phyloP scores from a whole-genome alignment of 176 grass and related monocot genomes.

The Alloteropsis semialata region DNA sequence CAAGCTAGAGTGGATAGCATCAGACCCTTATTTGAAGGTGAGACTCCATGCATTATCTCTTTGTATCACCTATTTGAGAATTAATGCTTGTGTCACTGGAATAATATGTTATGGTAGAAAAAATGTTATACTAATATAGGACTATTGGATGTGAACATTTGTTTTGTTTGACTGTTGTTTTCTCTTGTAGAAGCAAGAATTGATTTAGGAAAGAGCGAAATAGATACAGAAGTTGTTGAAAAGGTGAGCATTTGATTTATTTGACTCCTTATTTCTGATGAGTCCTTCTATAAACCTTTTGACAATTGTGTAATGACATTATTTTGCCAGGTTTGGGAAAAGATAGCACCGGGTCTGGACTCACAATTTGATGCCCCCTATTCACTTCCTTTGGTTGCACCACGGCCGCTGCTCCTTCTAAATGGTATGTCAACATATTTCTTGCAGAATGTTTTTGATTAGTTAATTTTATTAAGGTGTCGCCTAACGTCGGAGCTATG shows the following conservation, averaged over 20 bases:
- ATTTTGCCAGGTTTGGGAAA: conserved; percentile 78
- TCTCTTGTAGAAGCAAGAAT: conserved; percentile 55
- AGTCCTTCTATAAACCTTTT: neutral
- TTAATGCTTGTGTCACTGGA: neutral
- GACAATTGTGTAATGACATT: neutral
- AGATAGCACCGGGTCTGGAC: conserved; percentile 79
- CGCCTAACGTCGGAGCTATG: too few species aligned
- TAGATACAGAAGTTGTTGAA: conserved; percentile 73
- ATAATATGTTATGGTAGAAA: neutral
- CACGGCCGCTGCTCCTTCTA: conserved; percentile 65
- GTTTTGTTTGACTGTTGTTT: neutral
- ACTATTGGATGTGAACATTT: neutral
- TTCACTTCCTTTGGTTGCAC: conserved; percentile 61
- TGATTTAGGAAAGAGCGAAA: conserved; percentile 69
- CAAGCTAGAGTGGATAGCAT: conserved; percentile 81
- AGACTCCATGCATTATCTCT: neutral
- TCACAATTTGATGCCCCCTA: conserved; percentile 66
- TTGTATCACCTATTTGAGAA: neutral
- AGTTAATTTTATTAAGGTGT: too few species aligned
- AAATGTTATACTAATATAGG: neutral
- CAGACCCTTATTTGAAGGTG: conserved; percentile 93
- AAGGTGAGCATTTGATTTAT: conserved; percentile 48
- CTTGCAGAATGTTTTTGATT: conserved; percentile 2
- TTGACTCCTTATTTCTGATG: conserved; percentile 6
- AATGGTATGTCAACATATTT: conserved; percentile 58